Conservation (phyloP, 129 eudicot genomes). For the Dittrichia graveolens region DNA sequence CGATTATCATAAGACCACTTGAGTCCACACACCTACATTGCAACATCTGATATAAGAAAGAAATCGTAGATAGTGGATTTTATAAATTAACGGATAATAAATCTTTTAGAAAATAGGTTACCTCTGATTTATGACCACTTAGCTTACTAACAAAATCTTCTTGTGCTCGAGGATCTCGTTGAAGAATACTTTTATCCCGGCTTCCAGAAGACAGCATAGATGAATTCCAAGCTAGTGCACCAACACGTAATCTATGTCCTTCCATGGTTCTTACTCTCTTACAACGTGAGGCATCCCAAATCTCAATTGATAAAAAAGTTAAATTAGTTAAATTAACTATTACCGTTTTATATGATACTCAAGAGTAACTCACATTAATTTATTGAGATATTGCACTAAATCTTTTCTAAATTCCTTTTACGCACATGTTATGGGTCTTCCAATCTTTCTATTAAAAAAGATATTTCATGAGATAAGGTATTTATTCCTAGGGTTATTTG, state of each 20-base stretch:
- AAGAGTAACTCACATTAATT: too few species aligned
- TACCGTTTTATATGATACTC: too few species aligned
- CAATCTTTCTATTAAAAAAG: too few species aligned
- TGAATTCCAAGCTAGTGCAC: slow-evolving; percentile 96
- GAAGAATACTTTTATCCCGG: slow-evolving; percentile 94
- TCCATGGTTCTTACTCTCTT: slow-evolving; percentile 90
- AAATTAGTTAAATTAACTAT: slow-evolving; percentile 3
- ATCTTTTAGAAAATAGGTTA: slow-evolving; percentile 22
- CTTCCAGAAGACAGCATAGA: slow-evolving; percentile 91
- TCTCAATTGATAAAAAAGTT: slow-evolving; percentile 33
- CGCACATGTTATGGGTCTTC: too few species aligned
- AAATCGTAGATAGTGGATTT: neutral
- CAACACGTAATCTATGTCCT: slow-evolving; percentile 93
- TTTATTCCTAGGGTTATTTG: too few species aligned
- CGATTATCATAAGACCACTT: slow-evolving; percentile 99
- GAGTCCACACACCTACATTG: slow-evolving; percentile 85
- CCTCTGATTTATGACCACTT: slow-evolving; percentile 97
- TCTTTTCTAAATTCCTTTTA: too few species aligned
- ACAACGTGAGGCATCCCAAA: slow-evolving; percentile 95
- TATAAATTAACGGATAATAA: neutral
- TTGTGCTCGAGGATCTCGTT: slow-evolving; percentile 83
- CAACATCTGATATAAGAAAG: slow-evolving; percentile 16
- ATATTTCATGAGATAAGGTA: too few species aligned
- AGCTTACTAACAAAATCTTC: slow-evolving; percentile 84
- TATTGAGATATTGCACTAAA: too few species aligned